phyloP scores from a whole-genome alignment of 192 early-diverging fungal genomes.

The Backusella parvicylindrica region DNA sequence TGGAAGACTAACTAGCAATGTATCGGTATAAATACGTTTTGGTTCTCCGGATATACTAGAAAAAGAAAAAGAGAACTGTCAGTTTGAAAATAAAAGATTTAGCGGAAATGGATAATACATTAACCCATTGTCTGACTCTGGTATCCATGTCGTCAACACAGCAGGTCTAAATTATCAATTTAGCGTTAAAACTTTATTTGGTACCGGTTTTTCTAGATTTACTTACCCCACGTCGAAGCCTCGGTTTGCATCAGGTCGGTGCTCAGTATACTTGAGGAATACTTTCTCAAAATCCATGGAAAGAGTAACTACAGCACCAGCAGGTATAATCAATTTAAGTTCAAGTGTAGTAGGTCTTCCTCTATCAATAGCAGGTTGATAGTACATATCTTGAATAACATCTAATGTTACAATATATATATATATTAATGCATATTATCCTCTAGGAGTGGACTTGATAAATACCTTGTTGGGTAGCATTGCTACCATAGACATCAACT shows the following conservation, averaged over 20 bases:
- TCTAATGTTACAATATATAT: constrained; percentile 21
- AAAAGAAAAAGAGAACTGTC: neutral
- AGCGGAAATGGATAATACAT: neutral
- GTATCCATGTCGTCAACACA: constrained; percentile 43
- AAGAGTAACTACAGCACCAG: constrained; percentile 63
- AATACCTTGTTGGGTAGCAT: neutral
- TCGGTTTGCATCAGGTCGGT: constrained; percentile 93
- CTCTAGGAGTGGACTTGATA: neutral
- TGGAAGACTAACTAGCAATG: constrained; percentile 83
- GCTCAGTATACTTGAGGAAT: constrained; percentile 93
- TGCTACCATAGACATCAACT: constrained; percentile 39
- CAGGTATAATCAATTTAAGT: constrained; percentile 60
- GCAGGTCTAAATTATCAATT: constrained; percentile 42
- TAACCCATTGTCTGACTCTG: constrained; percentile 7
- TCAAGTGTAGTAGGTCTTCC: constrained; percentile 81
- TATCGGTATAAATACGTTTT: constrained; percentile 75
- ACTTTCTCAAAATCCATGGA: constrained; percentile 86
- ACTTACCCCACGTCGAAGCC: constrained; percentile 85
- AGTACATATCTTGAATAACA: constrained; percentile 56
- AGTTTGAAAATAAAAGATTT: neutral
- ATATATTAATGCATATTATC: too few relatives aligned
- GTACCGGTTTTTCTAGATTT: neutral
- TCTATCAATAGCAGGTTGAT: constrained; percentile 79
- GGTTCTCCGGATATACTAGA: constrained; percentile 1
- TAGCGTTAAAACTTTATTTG: neutral